These are phyloP conservation scores for Gracilariopsis chorda DNA, from an alignment of 23 red algal species.

Conservation along the genomic window DNA sequence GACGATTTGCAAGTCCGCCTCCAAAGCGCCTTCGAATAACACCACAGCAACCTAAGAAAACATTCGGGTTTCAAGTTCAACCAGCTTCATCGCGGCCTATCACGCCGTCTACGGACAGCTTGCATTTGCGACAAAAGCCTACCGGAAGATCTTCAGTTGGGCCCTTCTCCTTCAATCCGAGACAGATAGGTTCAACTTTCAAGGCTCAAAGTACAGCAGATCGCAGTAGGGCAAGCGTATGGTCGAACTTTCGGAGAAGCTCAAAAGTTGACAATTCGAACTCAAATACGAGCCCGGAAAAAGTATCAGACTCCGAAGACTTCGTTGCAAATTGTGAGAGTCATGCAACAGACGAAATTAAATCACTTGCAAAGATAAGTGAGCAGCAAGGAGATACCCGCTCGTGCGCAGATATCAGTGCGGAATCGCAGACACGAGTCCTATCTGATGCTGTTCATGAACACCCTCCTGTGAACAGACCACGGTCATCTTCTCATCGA, in stretches of 20 bases:
- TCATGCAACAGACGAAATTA: too few relatives aligned
- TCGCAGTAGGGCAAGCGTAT: background rate
- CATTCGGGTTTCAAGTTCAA: conserved; percentile 36
- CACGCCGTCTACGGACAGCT: background rate
- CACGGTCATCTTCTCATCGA: conserved; percentile 8
- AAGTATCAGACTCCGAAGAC: background rate
- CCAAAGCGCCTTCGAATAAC: background rate
- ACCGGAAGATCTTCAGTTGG: background rate
- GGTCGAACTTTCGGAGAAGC: background rate
- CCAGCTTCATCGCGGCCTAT: background rate
- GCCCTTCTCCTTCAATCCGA: conserved; percentile 25
- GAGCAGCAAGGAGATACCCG: background rate
- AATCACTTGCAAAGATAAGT: too few relatives aligned
- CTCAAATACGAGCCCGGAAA: background rate
- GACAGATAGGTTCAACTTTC: background rate
- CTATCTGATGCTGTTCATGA: background rate
- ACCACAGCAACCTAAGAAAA: background rate
- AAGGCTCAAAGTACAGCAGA: background rate
- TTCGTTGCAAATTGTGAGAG: too few relatives aligned
- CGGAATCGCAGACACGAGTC: background rate
- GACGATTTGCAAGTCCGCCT: background rate
- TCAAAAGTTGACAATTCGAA: background rate
- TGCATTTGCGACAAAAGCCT: background rate
- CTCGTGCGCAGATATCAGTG: background rate
- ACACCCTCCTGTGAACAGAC: background rate